Conservation (phyloP, 2,329 filamentous ascomycete species). For the Exserohilum rostratum region DNA sequence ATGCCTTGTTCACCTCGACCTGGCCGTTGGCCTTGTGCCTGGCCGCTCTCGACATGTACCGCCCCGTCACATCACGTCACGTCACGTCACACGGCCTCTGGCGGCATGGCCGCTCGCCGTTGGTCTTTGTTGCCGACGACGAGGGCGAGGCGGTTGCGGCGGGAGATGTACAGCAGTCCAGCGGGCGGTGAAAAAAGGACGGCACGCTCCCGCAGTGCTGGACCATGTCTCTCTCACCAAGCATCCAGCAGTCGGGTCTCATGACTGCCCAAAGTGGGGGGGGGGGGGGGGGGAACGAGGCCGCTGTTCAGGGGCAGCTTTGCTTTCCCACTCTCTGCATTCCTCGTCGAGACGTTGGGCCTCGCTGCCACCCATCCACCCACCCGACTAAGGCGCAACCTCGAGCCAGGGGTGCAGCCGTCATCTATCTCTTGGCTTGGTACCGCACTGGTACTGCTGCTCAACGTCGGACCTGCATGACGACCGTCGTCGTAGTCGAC, state of each 20-base stretch:
- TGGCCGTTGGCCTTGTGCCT: too few species aligned
- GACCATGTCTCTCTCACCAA: conserved; percentile 17
- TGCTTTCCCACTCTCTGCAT: too few species aligned
- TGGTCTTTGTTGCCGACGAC: background rate
- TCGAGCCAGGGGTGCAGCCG: too few species aligned
- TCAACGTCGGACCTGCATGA: conserved; percentile 14
- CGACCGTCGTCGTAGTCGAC: background rate
- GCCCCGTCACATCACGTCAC: background rate
- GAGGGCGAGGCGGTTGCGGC: conserved; percentile 12
- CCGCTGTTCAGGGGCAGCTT: conserved; percentile 23
- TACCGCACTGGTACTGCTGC: too few species aligned
- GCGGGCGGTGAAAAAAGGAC: conserved; percentile 23
- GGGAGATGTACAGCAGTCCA: conserved; percentile 27
- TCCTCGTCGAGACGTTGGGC: background rate
- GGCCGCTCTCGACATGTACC: too few species aligned
- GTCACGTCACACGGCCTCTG: conserved; percentile 11
- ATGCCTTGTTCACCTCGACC: conserved; percentile 14
- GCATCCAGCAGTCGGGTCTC: conserved; percentile 18
- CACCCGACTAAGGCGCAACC: background rate
- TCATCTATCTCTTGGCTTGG: too few species aligned
- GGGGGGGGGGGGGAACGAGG: too few species aligned
- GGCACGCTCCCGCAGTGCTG: conserved; percentile 39
- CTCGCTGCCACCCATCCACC: background rate
- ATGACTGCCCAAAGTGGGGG: conserved; percentile 29
- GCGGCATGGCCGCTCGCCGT: conserved; percentile 13